phyloP scores from a whole-genome alignment of 176 grass and related monocot species.

The Phoenix dactylifera region DNA sequence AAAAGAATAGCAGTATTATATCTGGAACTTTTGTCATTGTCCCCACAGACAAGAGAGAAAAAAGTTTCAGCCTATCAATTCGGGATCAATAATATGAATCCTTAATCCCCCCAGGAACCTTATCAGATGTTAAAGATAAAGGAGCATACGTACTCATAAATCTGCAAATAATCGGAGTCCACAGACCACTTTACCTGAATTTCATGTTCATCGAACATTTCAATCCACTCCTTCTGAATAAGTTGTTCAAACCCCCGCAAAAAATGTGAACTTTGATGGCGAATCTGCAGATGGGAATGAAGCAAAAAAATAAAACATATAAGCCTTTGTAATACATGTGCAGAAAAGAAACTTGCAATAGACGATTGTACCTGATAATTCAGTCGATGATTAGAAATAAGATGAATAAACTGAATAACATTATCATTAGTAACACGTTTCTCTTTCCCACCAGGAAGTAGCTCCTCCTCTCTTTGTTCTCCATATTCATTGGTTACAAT shows the following conservation, averaged over 20 bases:
- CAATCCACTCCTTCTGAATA: constrained; percentile 89
- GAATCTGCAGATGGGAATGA: constrained; percentile 52
- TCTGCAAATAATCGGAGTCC: too few relatives aligned
- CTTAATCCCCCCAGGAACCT: too few relatives aligned
- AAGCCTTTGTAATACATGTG: not conserved
- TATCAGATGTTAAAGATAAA: too few relatives aligned
- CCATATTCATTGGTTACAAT: constrained; percentile 97
- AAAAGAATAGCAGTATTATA: too few relatives aligned
- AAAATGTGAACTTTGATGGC: constrained; percentile 80
- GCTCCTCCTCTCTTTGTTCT: constrained; percentile 92
- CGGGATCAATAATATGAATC: too few relatives aligned
- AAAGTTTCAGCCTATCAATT: too few relatives aligned
- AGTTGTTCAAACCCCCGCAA: constrained; percentile 94
- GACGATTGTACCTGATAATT: constrained; percentile 67
- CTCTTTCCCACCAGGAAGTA: constrained; percentile 71
- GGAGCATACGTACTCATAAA: too few relatives aligned
- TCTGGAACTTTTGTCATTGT: too few relatives aligned
- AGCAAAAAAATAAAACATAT: constrained; percentile 7
- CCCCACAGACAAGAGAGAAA: too few relatives aligned
- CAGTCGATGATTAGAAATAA: constrained; percentile 83
- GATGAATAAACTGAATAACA: constrained; percentile 96
- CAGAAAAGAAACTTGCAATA: not conserved
- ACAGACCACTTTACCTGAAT: constrained; percentile 57
- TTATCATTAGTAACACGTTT: constrained; percentile 89
- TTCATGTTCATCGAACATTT: constrained; percentile 99